Percentiles rank a stretch among this genome's conserved stretches.
phyloP scores from a whole-genome alignment of 352 stramenopile species.

The Phytopythium mirpurense region DNA sequence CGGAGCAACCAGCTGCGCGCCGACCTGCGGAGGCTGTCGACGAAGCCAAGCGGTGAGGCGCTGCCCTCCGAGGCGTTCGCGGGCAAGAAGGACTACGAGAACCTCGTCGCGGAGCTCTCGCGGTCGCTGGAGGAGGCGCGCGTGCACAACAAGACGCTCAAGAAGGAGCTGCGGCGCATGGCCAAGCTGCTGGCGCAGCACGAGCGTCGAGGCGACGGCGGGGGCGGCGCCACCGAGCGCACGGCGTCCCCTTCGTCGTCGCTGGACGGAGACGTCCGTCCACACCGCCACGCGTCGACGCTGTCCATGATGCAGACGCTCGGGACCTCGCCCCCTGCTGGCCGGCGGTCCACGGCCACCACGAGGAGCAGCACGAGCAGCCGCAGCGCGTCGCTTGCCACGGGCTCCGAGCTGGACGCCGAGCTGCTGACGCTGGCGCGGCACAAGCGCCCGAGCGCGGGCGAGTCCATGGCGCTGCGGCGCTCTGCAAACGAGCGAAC shows the following conservation, averaged over 20 bases:
- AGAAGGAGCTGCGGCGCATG: slow-evolving; percentile 74
- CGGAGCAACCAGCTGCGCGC: slow-evolving; percentile 71
- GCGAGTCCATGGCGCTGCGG: not conserved
- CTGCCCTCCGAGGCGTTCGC: slow-evolving; percentile 30
- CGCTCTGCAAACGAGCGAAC: slow-evolving; percentile 2
- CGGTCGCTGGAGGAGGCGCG: slow-evolving; percentile 62
- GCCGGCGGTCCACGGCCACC: slow-evolving; percentile 8
- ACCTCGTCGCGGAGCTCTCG: slow-evolving; percentile 61
- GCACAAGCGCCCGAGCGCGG: slow-evolving; percentile 24
- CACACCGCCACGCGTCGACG: slow-evolving; percentile 31
- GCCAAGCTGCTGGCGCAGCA: slow-evolving; percentile 57
- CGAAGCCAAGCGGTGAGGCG: slow-evolving; percentile 9
- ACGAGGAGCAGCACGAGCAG: slow-evolving; percentile 10
- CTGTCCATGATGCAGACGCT: slow-evolving; percentile 64
- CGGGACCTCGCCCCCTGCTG: slow-evolving; percentile 12
- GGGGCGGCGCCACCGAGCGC: no score
- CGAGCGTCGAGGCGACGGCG: no score
- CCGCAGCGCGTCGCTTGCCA: not conserved
- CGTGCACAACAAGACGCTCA: slow-evolving; percentile 76
- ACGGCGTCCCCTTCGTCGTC: not conserved
- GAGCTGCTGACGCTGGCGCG: slow-evolving; percentile 43
- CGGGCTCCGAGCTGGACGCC: slow-evolving; percentile 29
- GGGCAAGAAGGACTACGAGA: slow-evolving; percentile 69
- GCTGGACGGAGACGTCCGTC: not conserved
- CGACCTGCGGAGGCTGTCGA: slow-evolving; percentile 44